phyloP scores from a whole-genome alignment of 306 rosid genomes.

The Canavalia ensiformis region DNA sequence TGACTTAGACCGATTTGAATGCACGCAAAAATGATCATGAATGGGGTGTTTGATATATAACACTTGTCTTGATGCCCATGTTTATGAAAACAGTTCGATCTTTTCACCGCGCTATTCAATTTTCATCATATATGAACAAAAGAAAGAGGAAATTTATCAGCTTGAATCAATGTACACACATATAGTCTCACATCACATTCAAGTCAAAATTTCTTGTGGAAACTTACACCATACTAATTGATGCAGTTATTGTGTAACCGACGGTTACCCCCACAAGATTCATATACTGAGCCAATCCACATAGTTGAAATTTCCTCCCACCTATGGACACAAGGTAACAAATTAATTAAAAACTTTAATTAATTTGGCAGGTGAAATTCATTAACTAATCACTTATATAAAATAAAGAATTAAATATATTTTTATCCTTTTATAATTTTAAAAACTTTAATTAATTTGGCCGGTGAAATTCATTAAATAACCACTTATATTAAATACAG shows the following conservation, averaged over 20 bases:
- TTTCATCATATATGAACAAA: not conserved
- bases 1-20: slow-evolving; percentile 75
- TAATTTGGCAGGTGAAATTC: not conserved
- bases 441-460: no score
- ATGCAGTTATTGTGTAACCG: slow-evolving; percentile 91
- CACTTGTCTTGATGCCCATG: slow-evolving; percentile 71
- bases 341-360: not conserved
- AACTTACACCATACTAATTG: slow-evolving; percentile 87
- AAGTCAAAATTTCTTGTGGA: not conserved
- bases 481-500: no score
- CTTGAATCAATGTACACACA: not conserved
- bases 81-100: slow-evolving; percentile 83
- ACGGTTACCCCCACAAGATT: slow-evolving; percentile 76
- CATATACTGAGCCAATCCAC: slow-evolving; percentile 84
- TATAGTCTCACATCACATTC: not conserved
- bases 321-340: slow-evolving; percentile 48
- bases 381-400: no score
- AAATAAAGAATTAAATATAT: no score
- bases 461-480: no score
- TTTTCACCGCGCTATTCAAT: slow-evolving; percentile 70
- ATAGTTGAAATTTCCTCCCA: slow-evolving; percentile 71
- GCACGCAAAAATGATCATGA: slow-evolving; percentile 68
- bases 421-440: no score
- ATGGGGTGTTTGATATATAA: slow-evolving; percentile 60
- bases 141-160: not conserved